Evolutionary conservation across 78 protist genomes (phyloP), one percentile per base, ranked within the genome.

Genomic region (Speleostelium caveatum): DNA sequence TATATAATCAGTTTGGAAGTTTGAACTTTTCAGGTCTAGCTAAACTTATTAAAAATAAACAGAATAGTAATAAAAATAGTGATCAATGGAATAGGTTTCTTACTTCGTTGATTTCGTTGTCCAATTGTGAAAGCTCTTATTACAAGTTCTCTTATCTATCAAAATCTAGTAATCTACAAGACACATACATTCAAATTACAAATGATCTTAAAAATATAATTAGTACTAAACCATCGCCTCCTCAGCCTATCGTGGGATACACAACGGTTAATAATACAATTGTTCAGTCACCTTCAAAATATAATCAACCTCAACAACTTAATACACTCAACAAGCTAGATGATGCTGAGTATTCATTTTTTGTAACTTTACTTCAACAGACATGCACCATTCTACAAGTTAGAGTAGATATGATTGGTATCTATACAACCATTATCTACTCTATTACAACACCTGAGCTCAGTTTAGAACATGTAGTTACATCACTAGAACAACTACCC

Each of bases 361-460:
- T 83, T 32, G 22, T 63, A 16, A 56, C 90, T 58, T 30, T 83
- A 26, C 28, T 59, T 12, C 78, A 45, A 41, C 90, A 83, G 65
- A 83, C 90, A 69, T 83, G 79, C 24, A 61, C 59, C 24, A 58
- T 83, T 21, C 42, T 83, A 22, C 90, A 83, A n/a, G 90, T 83
- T 55, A 83, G 78, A 83, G 55, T 69, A 0, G 79, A 69, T 30
- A 69, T 83, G 90, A 59, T 83, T 59, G 78, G 78, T 30, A 53
- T 83, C 12, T 83, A 83, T 21, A 41, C 76, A 41, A 2, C 90
- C 2, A 30, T 83, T 21, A 28, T 83, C 4, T 41, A 32, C 17
- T 69, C 69, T 21, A 58, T 69, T 10, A 24, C 7, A 16, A 61
- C 55, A 4, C 35, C 17, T 16, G 90, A 83, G 0, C 2, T 62